phyloP scores from a whole-genome alignment of 2,329 filamentous ascomycete species.

The Trichoderma breve region DNA sequence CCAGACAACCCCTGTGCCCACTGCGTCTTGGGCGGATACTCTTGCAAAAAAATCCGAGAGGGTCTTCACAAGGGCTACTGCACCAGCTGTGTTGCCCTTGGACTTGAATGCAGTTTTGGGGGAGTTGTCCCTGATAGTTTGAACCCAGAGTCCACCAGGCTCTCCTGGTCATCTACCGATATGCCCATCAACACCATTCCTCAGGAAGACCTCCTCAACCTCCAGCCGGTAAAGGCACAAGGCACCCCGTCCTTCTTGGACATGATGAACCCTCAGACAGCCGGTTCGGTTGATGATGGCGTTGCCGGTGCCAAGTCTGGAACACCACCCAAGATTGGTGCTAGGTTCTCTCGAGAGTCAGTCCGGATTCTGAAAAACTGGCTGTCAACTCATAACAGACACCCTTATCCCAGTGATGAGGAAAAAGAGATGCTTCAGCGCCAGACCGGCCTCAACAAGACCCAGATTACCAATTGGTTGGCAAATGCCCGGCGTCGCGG shows the following conservation, averaged over 20 bases:
- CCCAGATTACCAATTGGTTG: conserved; percentile 88
- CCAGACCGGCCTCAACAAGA: conserved; percentile 76
- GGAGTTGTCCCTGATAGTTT: conserved; percentile 34
- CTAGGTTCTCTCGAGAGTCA: conserved; percentile 76
- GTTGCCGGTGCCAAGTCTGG: conserved; percentile 26
- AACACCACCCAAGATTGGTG: conserved; percentile 60
- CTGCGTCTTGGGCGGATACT: conserved; percentile 52
- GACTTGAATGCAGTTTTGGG: conserved; percentile 58
- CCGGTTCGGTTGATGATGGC: conserved; percentile 2
- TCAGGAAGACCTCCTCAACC: conserved; percentile 27
- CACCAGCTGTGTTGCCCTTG: conserved; percentile 60
- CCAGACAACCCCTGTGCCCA: conserved; percentile 50
- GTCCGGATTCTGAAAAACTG: conserved; percentile 80
- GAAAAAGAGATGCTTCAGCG: conserved; percentile 78
- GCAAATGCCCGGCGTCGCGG: conserved; percentile 82
- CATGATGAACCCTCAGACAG: conserved; percentile 24
- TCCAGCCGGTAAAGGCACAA: conserved; percentile 28
- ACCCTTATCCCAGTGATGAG: conserved; percentile 85
- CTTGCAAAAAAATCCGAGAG: conserved; percentile 60
- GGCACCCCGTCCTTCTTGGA: conserved; percentile 30
- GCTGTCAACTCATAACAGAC: conserved; percentile 74
- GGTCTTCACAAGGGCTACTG: conserved; percentile 60
- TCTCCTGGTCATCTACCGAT: conserved; percentile 39
- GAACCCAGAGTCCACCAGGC: conserved; percentile 36
- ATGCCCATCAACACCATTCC: conserved; percentile 38